Evolutionary conservation across 495 filamentous ascomycete genomes (phyloP).

Genomic region (Cladorrhinum samala): DNA sequence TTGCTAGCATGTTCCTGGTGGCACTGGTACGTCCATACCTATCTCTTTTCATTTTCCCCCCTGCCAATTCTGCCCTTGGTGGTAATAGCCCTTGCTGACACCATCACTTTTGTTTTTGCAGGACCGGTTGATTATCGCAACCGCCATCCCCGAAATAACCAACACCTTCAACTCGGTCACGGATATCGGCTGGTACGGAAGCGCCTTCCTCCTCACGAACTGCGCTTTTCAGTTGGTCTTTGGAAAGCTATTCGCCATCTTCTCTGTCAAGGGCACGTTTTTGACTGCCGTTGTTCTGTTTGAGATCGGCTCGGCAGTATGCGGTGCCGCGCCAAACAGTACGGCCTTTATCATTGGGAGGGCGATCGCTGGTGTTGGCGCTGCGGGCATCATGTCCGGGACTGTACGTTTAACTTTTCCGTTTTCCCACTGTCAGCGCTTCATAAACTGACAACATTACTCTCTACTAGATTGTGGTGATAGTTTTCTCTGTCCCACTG

Average conservation of each 20-base stretch:
- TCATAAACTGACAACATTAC: too few species aligned
- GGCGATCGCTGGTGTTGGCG: constrained; percentile 47
- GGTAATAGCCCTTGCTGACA: too few species aligned
- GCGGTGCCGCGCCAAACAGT: constrained; percentile 49
- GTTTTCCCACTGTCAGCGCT: too few species aligned
- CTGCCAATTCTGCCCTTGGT: too few species aligned
- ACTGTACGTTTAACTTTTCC: constrained; percentile 30
- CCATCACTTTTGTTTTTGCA: too few species aligned
- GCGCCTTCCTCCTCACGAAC: constrained; percentile 44
- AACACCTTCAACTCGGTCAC: constrained; percentile 40
- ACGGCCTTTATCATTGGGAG: constrained; percentile 50
- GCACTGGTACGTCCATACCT: constrained; percentile 19
- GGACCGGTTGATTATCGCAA: constrained; percentile 40
- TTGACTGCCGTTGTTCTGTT: constrained; percentile 39
- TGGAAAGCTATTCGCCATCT: constrained; percentile 47
- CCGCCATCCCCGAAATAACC: constrained; percentile 48
- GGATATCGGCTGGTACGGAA: constrained; percentile 54
- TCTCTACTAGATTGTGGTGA: constrained; percentile 37
- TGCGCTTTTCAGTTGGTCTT: constrained; percentile 41
- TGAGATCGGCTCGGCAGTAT: constrained; percentile 49
- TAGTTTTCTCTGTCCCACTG: constrained; percentile 42
- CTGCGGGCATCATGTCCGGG: constrained; percentile 35
- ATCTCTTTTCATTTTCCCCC: neutral
- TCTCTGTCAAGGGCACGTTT: constrained; percentile 38
- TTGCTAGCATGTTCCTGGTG: constrained; percentile 32